These are phyloP conservation scores for Incumbomyces delicatus DNA, from an alignment of 2,329 filamentous ascomycete genomes.

Conservation along the genomic window DNA sequence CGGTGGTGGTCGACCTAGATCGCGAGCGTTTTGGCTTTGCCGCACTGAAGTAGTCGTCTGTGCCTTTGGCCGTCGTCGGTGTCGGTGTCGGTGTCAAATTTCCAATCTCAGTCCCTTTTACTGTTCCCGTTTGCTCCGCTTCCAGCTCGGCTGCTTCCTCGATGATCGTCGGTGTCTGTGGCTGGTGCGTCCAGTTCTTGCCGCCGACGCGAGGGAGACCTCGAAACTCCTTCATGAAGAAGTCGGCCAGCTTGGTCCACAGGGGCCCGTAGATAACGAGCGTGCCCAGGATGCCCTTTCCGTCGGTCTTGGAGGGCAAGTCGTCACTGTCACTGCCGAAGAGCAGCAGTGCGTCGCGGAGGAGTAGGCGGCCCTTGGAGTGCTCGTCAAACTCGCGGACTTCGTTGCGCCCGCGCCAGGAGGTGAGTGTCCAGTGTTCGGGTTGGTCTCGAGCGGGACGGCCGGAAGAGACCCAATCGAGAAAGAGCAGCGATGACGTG, in stretches of 20 bases:
- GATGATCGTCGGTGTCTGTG: constrained; percentile 12
- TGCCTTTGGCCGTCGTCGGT: too few relatives aligned
- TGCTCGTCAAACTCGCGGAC: constrained; percentile 48
- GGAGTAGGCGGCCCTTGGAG: constrained; percentile 49
- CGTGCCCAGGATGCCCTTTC: constrained; percentile 65
- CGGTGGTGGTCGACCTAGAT: too few relatives aligned
- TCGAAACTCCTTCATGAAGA: constrained; percentile 71
- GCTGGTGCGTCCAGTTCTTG: constrained; percentile 54
- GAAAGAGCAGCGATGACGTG: constrained; percentile 57
- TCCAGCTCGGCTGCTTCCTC: constrained; percentile 14
- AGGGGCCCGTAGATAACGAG: constrained; percentile 68
- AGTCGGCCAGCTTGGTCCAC: constrained; percentile 56
- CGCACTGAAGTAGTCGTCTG: too few relatives aligned
- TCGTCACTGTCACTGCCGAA: constrained; percentile 50
- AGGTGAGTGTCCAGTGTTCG: constrained; percentile 75
- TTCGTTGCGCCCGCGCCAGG: constrained; percentile 79
- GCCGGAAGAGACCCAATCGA: constrained; percentile 93
- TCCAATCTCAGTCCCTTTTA: constrained; percentile 43
- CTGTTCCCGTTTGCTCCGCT: constrained; percentile 18
- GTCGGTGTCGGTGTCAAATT: too few relatives aligned
- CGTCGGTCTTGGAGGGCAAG: constrained; percentile 32
- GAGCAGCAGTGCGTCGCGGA: constrained; percentile 78
- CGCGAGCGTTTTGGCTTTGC: too few relatives aligned
- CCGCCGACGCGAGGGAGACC: constrained; percentile 71
- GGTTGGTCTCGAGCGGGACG: constrained; percentile 59